Conservation (phyloP, 805 yeast genomes). For the Allodekkera sacchari region DNA sequence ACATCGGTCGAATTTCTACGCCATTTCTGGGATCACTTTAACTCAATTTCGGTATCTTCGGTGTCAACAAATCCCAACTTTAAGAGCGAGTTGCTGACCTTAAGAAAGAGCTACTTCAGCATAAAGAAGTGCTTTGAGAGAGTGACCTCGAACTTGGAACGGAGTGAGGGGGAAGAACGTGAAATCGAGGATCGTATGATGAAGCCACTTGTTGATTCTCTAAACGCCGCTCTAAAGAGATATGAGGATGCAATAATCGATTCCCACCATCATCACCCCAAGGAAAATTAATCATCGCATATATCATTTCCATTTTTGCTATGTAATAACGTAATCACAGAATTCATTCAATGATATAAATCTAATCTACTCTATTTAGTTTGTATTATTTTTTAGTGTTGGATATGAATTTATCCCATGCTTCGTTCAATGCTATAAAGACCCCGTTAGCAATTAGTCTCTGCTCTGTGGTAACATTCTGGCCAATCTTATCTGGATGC, state of each 20-base stretch:
- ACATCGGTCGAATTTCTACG: constrained; percentile 68
- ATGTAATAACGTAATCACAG: neutral
- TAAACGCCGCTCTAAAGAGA: constrained; percentile 36
- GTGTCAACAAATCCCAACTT: constrained; percentile 23
- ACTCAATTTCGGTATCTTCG: constrained; percentile 24
- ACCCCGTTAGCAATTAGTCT: constrained; percentile 83
- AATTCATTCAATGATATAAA: neutral
- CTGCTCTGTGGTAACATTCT: constrained; percentile 52
- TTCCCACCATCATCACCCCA: constrained; percentile 1
- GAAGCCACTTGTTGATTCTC: constrained; percentile 35
- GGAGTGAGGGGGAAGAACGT: constrained; percentile 10
- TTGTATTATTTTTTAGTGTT: constrained; percentile 14
- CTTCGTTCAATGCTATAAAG: constrained; percentile 71
- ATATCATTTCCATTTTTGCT: neutral
- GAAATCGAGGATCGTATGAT: constrained; percentile 20
- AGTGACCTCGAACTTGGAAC: constrained; percentile 24
- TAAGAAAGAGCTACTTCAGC: constrained; percentile 41
- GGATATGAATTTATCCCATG: constrained; percentile 90
- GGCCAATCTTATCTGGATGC: constrained; percentile 76
- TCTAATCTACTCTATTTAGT: neutral
- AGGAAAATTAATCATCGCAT: neutral
- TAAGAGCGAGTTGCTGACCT: constrained; percentile 21
- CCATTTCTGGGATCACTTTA: constrained; percentile 66
- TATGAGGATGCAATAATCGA: constrained; percentile 35
- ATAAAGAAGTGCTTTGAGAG: constrained; percentile 39